These are phyloP conservation scores for Phytophthora meadii DNA, from an alignment of 352 stramenopile genomes.

Conservation along the genomic window DNA sequence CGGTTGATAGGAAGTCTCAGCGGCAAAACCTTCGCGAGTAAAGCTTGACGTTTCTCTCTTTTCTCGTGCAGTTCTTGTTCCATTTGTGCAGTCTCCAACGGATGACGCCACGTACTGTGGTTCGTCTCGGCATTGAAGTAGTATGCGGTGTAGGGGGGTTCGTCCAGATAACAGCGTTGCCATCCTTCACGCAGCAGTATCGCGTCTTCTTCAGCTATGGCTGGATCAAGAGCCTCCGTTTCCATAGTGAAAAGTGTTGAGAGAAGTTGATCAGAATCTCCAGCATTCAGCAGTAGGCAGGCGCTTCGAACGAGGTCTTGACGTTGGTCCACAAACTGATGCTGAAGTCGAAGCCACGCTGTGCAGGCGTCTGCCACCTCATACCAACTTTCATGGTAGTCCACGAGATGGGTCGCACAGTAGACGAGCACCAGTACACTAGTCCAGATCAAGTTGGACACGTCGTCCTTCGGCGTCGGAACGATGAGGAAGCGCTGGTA, in stretches of 20 bases:
- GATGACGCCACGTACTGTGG: constrained; percentile 65
- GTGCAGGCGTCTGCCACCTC: constrained; percentile 40
- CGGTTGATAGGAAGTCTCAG: constrained; percentile 57
- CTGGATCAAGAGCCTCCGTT: constrained; percentile 32
- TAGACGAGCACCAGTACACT: constrained; percentile 59
- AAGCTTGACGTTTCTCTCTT: constrained; percentile 34
- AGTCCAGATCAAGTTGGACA: constrained; percentile 58
- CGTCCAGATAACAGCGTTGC: constrained; percentile 59
- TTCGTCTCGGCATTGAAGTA: constrained; percentile 70
- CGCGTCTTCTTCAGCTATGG: constrained; percentile 20
- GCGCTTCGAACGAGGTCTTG: constrained; percentile 61
- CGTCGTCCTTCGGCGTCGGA: constrained; percentile 49
- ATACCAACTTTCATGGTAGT: constrained; percentile 65
- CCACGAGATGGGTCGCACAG: constrained; percentile 45
- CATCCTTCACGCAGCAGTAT: constrained; percentile 52
- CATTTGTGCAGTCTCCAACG: constrained; percentile 51
- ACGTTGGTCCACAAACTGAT: constrained; percentile 55
- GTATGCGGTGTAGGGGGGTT: constrained; percentile 68
- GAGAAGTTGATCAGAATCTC: constrained; percentile 44
- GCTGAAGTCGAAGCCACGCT: constrained; percentile 57
- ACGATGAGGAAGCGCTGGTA: constrained; percentile 44
- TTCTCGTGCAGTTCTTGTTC: constrained; percentile 45
- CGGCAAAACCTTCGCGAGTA: constrained; percentile 49
- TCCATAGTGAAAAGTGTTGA: constrained; percentile 47
- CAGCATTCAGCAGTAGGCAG: constrained; percentile 41